phyloP scores from a whole-genome alignment of 2,329 filamentous ascomycete species.

The Epichloe elymi region DNA sequence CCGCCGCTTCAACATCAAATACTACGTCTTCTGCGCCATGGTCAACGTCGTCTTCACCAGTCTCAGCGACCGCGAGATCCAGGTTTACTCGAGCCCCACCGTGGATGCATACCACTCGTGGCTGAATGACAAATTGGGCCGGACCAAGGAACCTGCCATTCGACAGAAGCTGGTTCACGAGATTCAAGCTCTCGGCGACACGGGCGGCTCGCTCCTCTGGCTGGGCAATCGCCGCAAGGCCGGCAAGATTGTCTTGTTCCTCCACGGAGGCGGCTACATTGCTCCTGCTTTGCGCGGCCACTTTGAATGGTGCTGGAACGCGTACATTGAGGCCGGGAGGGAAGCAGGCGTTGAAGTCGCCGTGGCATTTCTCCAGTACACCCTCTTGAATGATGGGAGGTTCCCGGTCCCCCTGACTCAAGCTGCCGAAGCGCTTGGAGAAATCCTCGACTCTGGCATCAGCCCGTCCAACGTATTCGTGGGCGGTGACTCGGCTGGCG shows the following conservation, averaged over 20 bases:
- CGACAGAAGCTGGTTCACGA: constrained; percentile 9
- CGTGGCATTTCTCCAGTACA: constrained; percentile 23
- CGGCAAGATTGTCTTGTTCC: constrained; percentile 16
- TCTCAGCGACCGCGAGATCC: constrained; percentile 12
- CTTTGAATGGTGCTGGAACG: constrained; percentile 15
- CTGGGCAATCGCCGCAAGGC: constrained; percentile 15
- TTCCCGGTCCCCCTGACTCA: constrained; percentile 21
- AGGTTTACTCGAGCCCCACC: constrained; percentile 10
- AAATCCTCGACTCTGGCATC: constrained; percentile 18
- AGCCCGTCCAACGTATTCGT: constrained; percentile 18
- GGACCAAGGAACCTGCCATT: constrained; percentile 3
- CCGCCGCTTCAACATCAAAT: constrained; percentile 5
- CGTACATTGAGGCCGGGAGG: constrained; percentile 11
- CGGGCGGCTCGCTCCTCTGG: constrained; percentile 13
- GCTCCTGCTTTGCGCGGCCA: constrained; percentile 12
- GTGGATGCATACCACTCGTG: constrained; percentile 12
- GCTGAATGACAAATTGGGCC: constrained; percentile 10
- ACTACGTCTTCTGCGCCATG: constrained; percentile 8
- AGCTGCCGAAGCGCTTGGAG: constrained; percentile 17
- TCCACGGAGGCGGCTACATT: constrained; percentile 18
- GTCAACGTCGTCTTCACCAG: constrained; percentile 9
- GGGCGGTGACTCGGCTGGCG: constrained; percentile 25
- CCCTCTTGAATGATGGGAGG: constrained; percentile 16
- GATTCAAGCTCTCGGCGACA: constrained; percentile 9
- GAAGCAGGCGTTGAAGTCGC: constrained; percentile 13